These are phyloP conservation scores for Boletus reticuloceps DNA, from an alignment of 768 basidiomycete genomes.

Conservation along the genomic window DNA sequence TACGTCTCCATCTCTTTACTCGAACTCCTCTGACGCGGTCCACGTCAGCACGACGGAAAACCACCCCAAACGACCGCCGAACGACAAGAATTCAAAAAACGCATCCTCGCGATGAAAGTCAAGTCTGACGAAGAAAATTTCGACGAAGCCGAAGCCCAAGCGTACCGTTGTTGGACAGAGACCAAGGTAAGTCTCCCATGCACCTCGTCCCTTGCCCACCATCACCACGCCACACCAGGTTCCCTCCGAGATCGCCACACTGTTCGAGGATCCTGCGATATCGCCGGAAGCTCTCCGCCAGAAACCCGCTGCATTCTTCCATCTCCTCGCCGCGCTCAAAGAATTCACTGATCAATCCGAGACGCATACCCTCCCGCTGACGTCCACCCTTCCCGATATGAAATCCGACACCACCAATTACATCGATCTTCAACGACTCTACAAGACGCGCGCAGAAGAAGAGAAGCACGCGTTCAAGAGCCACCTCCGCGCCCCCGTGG, in stretches of 20 bases:
- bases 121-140: constrained; percentile 96
- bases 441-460: constrained; percentile 70
- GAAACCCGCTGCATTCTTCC: constrained; percentile 68
- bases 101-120: constrained; percentile 57
- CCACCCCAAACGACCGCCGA: constrained; percentile 56
- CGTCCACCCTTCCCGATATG: constrained; percentile 91
- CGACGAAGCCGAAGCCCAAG: constrained; percentile 89
- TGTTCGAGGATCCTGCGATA: constrained; percentile 64
- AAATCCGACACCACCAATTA: constrained; percentile 87
- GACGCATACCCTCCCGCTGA: constrained; percentile 73
- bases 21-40: background rate
- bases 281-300: constrained; percentile 37
- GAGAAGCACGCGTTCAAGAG: constrained; percentile 60
- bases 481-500: constrained; percentile 44
- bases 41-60: constrained; percentile 59
- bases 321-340: constrained; percentile 71
- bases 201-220: background rate
- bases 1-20: constrained; percentile 34
- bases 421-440: constrained; percentile 81
- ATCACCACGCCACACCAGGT: constrained; percentile 37
- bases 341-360: constrained; percentile 55
- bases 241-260: constrained; percentile 59
- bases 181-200: constrained; percentile 37
- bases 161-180: constrained; percentile 74
- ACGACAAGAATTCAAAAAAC: constrained; percentile 73